These are phyloP conservation scores for Solanum dulcamara DNA, from an alignment of 257 asterid species.

Conservation along the genomic window DNA sequence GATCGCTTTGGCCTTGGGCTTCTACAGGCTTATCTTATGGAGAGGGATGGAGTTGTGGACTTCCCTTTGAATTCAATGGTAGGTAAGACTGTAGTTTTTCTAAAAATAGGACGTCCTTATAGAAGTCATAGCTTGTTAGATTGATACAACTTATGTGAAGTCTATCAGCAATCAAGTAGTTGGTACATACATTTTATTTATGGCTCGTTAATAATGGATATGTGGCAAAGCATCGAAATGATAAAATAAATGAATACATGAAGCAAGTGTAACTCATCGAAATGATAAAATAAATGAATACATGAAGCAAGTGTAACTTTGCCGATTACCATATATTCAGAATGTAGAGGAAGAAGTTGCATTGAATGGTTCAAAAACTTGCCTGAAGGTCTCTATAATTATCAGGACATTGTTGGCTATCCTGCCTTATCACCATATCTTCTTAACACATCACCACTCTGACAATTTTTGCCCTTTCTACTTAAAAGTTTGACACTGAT, in stretches of 20 bases:
- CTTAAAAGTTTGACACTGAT: background rate
- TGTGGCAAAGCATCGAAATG: too few relatives aligned
- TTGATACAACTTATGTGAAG: background rate
- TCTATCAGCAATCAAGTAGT: background rate
- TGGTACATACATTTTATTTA: background rate
- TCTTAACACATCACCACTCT: background rate
- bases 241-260: too few relatives aligned
- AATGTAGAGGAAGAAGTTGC: background rate
- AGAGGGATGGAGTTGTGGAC: constrained; percentile 39
- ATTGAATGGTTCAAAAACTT: background rate
- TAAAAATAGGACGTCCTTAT: background rate
- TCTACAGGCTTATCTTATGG: constrained; percentile 53
- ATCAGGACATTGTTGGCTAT: background rate
- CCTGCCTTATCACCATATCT: background rate
- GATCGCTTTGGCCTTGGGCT: constrained; percentile 61
- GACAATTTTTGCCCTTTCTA: background rate
- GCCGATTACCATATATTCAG: background rate
- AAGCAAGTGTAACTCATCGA: too few relatives aligned
- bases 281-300: too few relatives aligned
- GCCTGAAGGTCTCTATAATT: background rate
- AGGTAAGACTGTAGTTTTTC: constrained; percentile 45
- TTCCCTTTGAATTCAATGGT: constrained; percentile 83
- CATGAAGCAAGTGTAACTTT: too few relatives aligned
- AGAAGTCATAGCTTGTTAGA: background rate
- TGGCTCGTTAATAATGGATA: too few relatives aligned